Evolutionary conservation across 2,329 filamentous ascomycete genomes (phyloP).

Genomic region (Byssothecium circinans): DNA sequence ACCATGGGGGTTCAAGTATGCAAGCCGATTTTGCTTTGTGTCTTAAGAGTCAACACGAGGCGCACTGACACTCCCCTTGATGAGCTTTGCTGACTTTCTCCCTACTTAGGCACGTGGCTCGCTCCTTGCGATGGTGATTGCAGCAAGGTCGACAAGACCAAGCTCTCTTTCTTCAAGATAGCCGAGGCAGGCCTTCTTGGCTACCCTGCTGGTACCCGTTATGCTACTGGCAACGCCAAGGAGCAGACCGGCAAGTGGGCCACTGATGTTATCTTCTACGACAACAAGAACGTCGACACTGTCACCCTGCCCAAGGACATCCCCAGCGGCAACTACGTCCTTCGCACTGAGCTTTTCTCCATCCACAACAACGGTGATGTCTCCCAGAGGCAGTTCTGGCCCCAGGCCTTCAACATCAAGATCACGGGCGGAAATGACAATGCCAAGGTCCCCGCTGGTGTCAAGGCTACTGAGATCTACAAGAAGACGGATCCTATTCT

Average conservation of each 20-base stretch:
- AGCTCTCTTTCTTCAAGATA: conserved; percentile 41
- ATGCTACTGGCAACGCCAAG: conserved; percentile 19
- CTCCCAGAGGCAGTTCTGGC: conserved; percentile 38
- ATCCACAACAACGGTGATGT: conserved; percentile 41
- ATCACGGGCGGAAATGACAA: conserved; percentile 33
- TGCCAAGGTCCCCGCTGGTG: conserved; percentile 26
- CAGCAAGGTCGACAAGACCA: conserved; percentile 31
- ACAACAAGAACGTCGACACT: conserved; percentile 33
- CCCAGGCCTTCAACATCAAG: conserved; percentile 41
- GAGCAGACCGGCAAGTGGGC: conserved; percentile 36
- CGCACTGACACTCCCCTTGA: too few relatives aligned
- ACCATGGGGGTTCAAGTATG: conserved; percentile 41
- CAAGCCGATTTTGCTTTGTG: too few relatives aligned
- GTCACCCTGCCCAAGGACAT: conserved; percentile 37
- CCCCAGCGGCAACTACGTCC: conserved; percentile 39
- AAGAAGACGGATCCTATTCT: conserved; percentile 28
- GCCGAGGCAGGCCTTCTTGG: conserved; percentile 30
- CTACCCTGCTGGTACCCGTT: conserved; percentile 32
- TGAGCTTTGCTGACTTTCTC: too few relatives aligned
- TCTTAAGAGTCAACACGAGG: too few relatives aligned
- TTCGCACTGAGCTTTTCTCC: conserved; percentile 39
- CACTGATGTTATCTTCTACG: conserved; percentile 40
- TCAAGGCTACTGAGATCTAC: conserved; percentile 38
- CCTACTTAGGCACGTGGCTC: too few relatives aligned
- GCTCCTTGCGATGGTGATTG: conserved; percentile 43